These are phyloP conservation scores for Leccinum arenicola DNA, from an alignment of 768 basidiomycete species.

Conservation along the genomic window DNA sequence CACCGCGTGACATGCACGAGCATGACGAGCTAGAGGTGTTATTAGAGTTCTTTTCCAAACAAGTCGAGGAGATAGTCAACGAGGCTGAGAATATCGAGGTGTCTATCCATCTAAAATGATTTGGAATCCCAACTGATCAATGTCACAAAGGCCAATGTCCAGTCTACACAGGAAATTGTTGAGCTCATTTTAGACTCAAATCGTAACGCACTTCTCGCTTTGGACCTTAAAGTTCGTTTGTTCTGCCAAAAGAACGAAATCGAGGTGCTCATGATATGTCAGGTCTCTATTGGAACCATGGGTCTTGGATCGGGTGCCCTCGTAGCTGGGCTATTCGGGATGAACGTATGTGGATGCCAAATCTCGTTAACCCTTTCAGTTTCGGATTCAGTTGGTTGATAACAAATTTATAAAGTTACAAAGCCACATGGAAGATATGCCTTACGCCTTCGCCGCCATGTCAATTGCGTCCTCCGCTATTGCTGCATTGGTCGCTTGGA, in stretches of 20 bases:
- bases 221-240: conserved; percentile 75
- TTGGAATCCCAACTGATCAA: not conserved
- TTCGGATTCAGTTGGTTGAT: conserved; percentile 21
- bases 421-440: conserved; percentile 68
- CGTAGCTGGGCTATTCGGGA: conserved; percentile 89
- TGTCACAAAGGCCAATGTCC: conserved; percentile 66
- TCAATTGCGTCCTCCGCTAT: conserved; percentile 56
- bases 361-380: conserved; percentile 15
- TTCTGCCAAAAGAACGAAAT: not conserved
- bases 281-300: conserved; percentile 94
- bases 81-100: conserved; percentile 88
- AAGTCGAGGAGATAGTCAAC: conserved; percentile 94
- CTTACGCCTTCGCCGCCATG: conserved; percentile 72
- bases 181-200: conserved; percentile 96
- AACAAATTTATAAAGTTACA: conserved; percentile 50
- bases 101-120: conserved; percentile 14
- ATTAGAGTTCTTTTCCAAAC: conserved; percentile 93
- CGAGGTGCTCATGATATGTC: conserved; percentile 2
- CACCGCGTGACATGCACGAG: conserved; percentile 62
- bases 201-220: conserved; percentile 85
- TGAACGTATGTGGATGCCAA: conserved; percentile 73
- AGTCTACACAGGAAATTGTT: conserved; percentile 97
- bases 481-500: conserved; percentile 59
- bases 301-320: conserved; percentile 90
- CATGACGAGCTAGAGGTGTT: conserved; percentile 93